Conservation (phyloP, 2,329 filamentous ascomycete genomes). For the Cyphellophora europaea region DNA sequence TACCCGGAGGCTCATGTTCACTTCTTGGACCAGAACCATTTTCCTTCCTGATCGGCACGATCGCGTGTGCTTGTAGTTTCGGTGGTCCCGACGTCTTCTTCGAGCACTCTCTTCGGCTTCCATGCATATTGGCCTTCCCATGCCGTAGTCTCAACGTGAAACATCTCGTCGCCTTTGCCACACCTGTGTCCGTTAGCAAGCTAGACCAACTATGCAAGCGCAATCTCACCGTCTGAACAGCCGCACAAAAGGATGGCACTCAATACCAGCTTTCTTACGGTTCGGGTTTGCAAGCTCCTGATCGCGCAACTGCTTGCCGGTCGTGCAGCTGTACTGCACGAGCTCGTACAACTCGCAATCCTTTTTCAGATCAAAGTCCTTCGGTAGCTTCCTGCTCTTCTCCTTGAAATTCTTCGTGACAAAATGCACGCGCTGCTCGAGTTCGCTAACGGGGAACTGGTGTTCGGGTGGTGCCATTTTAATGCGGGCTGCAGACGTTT, state of each 20-base stretch:
- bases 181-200: constrained; percentile 7
- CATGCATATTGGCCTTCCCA: constrained; percentile 42
- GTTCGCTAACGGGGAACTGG: constrained; percentile 42
- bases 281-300: constrained; percentile 6
- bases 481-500: too few relatives aligned
- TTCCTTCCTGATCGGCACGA: not conserved
- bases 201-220: constrained; percentile 1
- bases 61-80: not conserved
- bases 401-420: constrained; percentile 34
- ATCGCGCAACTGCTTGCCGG: constrained; percentile 29
- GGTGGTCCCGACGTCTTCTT: constrained; percentile 6
- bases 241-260: constrained; percentile 13
- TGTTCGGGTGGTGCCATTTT: constrained; percentile 48
- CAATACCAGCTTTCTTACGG: constrained; percentile 34
- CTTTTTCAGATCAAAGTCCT: constrained; percentile 41
- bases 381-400: constrained; percentile 41
- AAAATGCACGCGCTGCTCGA: constrained; percentile 43
- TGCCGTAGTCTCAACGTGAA: constrained; percentile 53
- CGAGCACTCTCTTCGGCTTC: constrained; percentile 16
- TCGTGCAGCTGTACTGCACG: constrained; percentile 54
- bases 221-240: constrained; percentile 15
- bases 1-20: not conserved
- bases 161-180: constrained; percentile 14
- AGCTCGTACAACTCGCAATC: constrained; percentile 49
- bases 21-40: not conserved